Evolutionary conservation across 768 basidiomycete species (phyloP), one percentile per base, ranked within the genome.

Genomic region (Baorangia bicolor): DNA sequence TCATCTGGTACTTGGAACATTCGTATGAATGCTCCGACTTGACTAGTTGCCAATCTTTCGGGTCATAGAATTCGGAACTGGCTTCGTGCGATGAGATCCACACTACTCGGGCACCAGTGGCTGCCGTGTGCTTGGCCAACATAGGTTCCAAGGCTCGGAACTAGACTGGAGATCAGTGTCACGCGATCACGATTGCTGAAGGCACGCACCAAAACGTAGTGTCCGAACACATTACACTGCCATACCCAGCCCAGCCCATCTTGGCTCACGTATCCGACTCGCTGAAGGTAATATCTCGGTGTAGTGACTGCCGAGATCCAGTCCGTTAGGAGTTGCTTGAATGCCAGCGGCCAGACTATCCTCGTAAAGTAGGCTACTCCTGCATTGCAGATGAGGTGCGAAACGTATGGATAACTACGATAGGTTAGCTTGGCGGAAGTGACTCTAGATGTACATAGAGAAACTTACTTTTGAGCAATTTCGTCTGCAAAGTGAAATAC

Each of bases 161-260:
- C 92, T 93, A 61, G 38, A 42, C 21, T 35, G 34, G 39, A 42
- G n/a, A 56, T 53, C n/a, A 58, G 51, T 23, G 43, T 53, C 38
- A 42, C 34, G 35, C 37, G 18, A 43, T n/a, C 31, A 31, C 21
- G 23, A 34, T 12, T 27, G 28, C 35, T 43, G 16, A 33, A 35
- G 16, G 16, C 5, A 78, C 87, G 51, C 64, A 93, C 92, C 60
- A 94, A 72, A 28, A 78, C 79, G 65, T 87, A 94, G 69, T 93
- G 91, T 1, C 87, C 85, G 53, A 94, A 92, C 27, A 92, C 73
- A 62, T 94, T 94, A 56, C 83, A 88, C 65, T 93, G 90, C 90
- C 91, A 94, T 8, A 86, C 81, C 79, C 81, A 87, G 3, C 92
- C 92, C 0, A 92, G 71, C 6, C 86, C 84, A 59, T 94, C 90